Percentiles rank a stretch among this genome's conserved stretches.
Evolutionary conservation across 2,329 filamentous ascomycete genomes (phyloP).

Genomic region (Hymenoscyphus linearis): DNA sequence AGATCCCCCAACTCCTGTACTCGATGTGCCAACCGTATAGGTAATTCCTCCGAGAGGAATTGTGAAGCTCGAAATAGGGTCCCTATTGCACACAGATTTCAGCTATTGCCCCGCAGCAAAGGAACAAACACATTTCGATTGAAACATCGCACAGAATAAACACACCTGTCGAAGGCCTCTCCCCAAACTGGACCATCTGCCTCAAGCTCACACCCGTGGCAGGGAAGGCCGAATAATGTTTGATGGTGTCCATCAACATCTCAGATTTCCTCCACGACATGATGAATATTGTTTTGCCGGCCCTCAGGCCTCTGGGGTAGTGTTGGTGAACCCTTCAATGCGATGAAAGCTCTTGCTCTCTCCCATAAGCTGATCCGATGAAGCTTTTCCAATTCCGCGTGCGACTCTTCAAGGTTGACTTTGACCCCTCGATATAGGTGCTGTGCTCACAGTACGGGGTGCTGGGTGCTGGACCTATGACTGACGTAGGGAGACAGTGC

Average conservation of each 20-base stretch:
- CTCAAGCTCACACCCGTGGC: conserved; percentile 92
- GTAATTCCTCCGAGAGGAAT: conserved; percentile 96
- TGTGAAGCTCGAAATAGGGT: conserved; percentile 96
- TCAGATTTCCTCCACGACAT: conserved; percentile 96
- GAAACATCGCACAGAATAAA: conserved; percentile 13
- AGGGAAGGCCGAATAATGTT: conserved; percentile 93
- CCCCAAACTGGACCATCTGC: conserved; percentile 99
- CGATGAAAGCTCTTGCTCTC: conserved; percentile 3
- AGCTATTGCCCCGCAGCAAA: neutral
- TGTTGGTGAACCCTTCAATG: conserved; percentile 19
- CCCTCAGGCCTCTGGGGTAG: conserved; percentile 26
- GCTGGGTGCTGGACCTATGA: neutral
- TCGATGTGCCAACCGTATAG: conserved; percentile 91
- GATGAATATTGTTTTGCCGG: conserved; percentile 31
- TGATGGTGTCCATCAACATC: conserved; percentile 92
- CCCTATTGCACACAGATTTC: conserved; percentile 44
- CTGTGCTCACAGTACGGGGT: neutral
- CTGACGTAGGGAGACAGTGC: conserved; percentile 13
- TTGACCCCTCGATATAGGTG: conserved; percentile 6
- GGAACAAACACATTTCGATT: neutral
- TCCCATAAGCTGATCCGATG: conserved; percentile 16
- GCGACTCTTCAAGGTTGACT: neutral
- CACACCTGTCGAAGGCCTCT: conserved; percentile 83
- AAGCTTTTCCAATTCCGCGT: neutral
- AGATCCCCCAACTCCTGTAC: conserved; percentile 90